Percentiles rank a stretch among this genome's conserved stretches.
These are phyloP conservation scores for Sarocladiaceae sp. DNA, from an alignment of 2,329 filamentous ascomycete species.

Conservation along the genomic window DNA sequence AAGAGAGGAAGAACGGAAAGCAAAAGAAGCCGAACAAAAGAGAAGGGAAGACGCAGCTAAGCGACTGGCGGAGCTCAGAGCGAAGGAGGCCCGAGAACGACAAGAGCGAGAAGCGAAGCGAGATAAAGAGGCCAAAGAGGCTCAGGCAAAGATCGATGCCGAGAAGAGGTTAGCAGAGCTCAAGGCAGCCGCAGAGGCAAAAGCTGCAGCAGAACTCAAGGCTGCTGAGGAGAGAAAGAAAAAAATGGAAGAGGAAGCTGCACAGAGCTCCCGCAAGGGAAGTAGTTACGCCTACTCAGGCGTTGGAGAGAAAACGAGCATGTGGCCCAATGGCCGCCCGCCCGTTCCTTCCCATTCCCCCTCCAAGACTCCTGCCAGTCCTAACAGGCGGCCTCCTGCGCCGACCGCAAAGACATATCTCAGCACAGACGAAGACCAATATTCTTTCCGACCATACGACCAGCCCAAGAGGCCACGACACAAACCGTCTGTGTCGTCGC, in stretches of 20 bases:
- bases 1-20: conserved; percentile 60
- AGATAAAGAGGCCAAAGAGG: conserved; percentile 38
- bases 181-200: conserved; percentile 22
- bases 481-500: conserved; percentile 63
- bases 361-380: conserved; percentile 23
- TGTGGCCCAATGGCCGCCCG: conserved; percentile 62
- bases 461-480: conserved; percentile 51
- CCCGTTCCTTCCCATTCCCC: conserved; percentile 25
- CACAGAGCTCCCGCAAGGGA: conserved; percentile 30
- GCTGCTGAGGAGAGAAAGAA: conserved; percentile 27
- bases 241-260: conserved; percentile 25
- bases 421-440: conserved; percentile 61
- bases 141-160: conserved; percentile 24
- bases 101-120: conserved; percentile 37
- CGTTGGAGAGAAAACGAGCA: conserved; percentile 65
- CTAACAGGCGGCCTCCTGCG: conserved; percentile 35
- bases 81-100: conserved; percentile 49
- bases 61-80: conserved; percentile 49
- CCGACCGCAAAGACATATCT: conserved; percentile 54
- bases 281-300: conserved; percentile 60
- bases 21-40: conserved; percentile 57
- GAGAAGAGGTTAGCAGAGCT: conserved; percentile 25
- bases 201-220: conserved; percentile 17
- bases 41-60: conserved; percentile 52
- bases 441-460: conserved; percentile 75